Percentiles rank a stretch among this genome's conserved stretches.
Evolutionary conservation across 1,284 basidiomycete genomes (phyloP).

Genomic region (Cryptococcus sp.): DNA sequence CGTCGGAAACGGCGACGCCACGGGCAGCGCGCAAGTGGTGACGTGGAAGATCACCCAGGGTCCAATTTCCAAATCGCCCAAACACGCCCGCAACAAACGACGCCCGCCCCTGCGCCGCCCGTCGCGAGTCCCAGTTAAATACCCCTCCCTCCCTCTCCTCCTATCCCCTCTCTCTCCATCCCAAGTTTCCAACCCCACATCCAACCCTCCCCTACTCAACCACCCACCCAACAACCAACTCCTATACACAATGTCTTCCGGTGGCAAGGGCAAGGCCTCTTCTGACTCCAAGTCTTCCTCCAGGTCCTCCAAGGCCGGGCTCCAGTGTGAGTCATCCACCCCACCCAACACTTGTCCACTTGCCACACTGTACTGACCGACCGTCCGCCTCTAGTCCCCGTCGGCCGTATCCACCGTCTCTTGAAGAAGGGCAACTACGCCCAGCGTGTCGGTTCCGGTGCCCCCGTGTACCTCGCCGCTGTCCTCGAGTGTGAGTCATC

Average conservation of each 20-base stretch:
- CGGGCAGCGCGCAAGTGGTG: background rate
- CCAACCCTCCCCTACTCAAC: constrained; percentile 10
- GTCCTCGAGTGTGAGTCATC: constrained; percentile 47
- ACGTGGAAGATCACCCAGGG: background rate
- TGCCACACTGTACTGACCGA: constrained; percentile 12
- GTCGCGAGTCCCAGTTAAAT: constrained; percentile 15
- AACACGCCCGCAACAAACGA: background rate
- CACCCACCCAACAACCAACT: constrained; percentile 33
- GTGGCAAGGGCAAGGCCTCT: constrained; percentile 55
- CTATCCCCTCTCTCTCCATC: constrained; percentile 17
- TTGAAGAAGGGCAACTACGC: constrained; percentile 83
- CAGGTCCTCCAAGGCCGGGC: constrained; percentile 76
- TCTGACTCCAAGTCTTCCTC: constrained; percentile 58
- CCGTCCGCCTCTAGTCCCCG: constrained; percentile 61
- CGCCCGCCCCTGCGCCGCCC: background rate
- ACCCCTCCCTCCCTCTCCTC: constrained; percentile 10
- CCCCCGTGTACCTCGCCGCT: constrained; percentile 75
- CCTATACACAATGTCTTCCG: constrained; percentile 55
- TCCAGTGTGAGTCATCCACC: constrained; percentile 56
- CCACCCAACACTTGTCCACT: constrained; percentile 1
- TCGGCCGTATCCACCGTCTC: constrained; percentile 82
- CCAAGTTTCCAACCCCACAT: constrained; percentile 9
- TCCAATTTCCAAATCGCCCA: background rate
- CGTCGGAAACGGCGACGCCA: no score
- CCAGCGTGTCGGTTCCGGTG: constrained; percentile 59